phyloP scores from a whole-genome alignment of 257 asterid species.

The Galeopsis tetrahit region DNA sequence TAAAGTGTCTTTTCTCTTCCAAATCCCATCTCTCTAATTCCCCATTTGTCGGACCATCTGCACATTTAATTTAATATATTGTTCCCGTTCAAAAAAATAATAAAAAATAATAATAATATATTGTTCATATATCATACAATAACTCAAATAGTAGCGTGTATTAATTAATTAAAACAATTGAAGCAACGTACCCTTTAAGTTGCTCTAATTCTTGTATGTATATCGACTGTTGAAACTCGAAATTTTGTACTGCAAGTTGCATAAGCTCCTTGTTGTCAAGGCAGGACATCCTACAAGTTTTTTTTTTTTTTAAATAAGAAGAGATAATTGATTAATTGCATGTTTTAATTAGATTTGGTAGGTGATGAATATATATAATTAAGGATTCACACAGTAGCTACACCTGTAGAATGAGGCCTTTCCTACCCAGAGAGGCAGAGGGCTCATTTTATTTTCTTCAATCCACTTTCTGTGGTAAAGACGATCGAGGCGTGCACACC shows the following conservation, averaged over 20 bases:
- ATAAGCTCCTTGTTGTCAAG: constrained; percentile 45
- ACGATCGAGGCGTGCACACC: constrained; percentile 65
- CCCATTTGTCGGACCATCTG: constrained; percentile 64
- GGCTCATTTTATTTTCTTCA: constrained; percentile 45
- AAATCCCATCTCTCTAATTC: constrained; percentile 64
- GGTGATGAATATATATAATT: too few relatives aligned
- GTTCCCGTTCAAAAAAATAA: too few relatives aligned
- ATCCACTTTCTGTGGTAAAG: constrained; percentile 68
- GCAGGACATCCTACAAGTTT: constrained; percentile 45
- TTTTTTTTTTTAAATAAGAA: too few relatives aligned
- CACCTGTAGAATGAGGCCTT: constrained; percentile 56
- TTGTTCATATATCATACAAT: too few relatives aligned
- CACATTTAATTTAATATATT: too few relatives aligned
- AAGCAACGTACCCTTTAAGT: constrained; percentile 46
- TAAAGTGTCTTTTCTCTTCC: constrained; percentile 67
- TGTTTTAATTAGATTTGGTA: too few relatives aligned
- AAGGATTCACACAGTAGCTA: too few relatives aligned
- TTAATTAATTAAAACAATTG: too few relatives aligned
- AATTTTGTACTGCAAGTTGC: constrained; percentile 60
- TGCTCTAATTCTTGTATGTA: constrained; percentile 57
- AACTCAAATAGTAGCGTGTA: too few relatives aligned
- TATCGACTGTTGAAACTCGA: constrained; percentile 47
- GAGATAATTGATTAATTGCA: too few relatives aligned
- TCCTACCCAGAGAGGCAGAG: constrained; percentile 33
- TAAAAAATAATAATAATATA: too few relatives aligned